Base-by-base conservation (phyloP, 257 asterid genomes). In the Agastache rugosa region DNA sequence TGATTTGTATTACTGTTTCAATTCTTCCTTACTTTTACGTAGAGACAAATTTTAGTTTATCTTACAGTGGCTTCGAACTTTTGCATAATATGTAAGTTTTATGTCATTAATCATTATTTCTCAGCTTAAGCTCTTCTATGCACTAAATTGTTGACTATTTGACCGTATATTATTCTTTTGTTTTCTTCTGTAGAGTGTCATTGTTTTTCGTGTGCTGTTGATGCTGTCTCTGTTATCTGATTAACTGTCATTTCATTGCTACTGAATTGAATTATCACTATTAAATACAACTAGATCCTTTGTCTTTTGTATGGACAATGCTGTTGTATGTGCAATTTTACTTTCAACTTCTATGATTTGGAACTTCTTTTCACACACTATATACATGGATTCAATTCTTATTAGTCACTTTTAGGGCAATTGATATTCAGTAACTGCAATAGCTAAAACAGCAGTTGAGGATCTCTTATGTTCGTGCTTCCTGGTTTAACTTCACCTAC, bases 1-100 rank as follows among this genome's bases (percentile, higher is more conserved):
- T 72, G 48, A 76, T 72, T 67, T 74, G 61, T 77, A 78, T 81
- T 71, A 73, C 48, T 67, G 77, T 77, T 69, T 67, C 39, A 19
- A 64, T 53, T 48, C n/a, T 45, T 85, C 62, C 8, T 41, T 71
- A 64, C 58, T 39, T 39, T 53, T 74, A 74, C 31, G n/a, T 58
- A 71, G 81, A 73, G 68, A 63, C 70, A 50, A 51, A 16, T 48
- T 75, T 81, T 79, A 71, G 37, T 74, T 73, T 67, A 67, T 77
- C 37, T 72, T 70, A 65, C 63, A 72, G 67, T 69, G 71, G 65
- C 53, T 48, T 70, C 60, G 39, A 25, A 56, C 54, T 48, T 71
- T 70, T 78, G 61, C 76, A 58, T 76, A 20, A 73, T 39, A 39
- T 75, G 77, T 41, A 67, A 70, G 59, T 75, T 37, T 67, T 60